Conservation (phyloP, 352 stramenopile genomes). For the Globisporangium abappressorium region DNA sequence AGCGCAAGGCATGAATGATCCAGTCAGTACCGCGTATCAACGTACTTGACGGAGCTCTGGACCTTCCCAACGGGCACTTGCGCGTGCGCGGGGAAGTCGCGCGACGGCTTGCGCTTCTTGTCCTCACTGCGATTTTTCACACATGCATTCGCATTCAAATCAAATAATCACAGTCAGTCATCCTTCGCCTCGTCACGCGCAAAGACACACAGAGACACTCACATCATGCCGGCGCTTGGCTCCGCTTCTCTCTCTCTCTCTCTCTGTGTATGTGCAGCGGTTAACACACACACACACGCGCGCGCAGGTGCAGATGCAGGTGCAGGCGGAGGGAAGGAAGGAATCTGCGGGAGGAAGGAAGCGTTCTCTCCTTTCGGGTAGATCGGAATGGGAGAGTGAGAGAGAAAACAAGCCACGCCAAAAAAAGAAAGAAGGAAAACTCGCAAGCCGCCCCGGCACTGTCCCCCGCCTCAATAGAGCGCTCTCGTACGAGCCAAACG, state of each 20-base stretch:
- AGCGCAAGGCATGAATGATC: slow-evolving; percentile 15
- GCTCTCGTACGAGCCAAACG: neutral
- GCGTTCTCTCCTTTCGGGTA: neutral
- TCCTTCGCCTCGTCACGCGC: neutral
- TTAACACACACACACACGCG: neutral
- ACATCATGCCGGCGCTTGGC: slow-evolving; percentile 4
- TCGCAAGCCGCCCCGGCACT: neutral
- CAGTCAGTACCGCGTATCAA: neutral
- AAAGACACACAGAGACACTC: neutral
- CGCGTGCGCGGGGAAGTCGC: slow-evolving; percentile 73
- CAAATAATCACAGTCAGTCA: neutral
- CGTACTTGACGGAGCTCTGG: slow-evolving; percentile 36
- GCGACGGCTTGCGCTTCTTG: slow-evolving; percentile 84
- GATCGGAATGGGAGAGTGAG: slow-evolving; percentile 9
- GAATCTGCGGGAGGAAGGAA: slow-evolving; percentile 6
- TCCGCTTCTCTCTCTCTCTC: neutral
- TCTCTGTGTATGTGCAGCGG: neutral
- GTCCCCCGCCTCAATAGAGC: neutral
- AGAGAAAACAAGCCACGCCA: slow-evolving; percentile 5
- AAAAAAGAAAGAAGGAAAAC: slow-evolving; percentile 7
- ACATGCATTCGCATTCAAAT: neutral
- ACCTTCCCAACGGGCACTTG: slow-evolving; percentile 63
- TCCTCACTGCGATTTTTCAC: slow-evolving; percentile 36
- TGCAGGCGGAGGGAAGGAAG: neutral
- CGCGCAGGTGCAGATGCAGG: neutral